These are phyloP conservation scores for Draba incana DNA, from an alignment of 345 rosid genomes.

Conservation along the genomic window DNA sequence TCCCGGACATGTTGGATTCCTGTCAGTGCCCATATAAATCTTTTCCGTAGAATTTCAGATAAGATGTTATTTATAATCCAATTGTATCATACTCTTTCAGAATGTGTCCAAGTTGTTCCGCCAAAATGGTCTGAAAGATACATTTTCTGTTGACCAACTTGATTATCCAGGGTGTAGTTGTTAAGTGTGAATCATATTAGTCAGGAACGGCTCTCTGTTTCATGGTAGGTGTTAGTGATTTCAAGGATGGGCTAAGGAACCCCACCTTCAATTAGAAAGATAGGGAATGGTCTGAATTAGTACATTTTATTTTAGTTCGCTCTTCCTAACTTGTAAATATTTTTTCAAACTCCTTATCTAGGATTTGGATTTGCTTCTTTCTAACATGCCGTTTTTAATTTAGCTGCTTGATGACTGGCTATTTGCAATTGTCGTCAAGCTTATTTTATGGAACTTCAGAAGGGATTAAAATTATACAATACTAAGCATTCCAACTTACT, in stretches of 20 bases:
- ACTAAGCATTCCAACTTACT: conserved; percentile 1
- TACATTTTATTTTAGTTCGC: too few species aligned
- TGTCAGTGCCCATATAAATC: not conserved
- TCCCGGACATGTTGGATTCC: not conserved
- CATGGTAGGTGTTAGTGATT: conserved; percentile 3
- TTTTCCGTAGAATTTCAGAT: conserved; percentile 4
- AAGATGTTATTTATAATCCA: not conserved
- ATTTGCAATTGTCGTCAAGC: not conserved
- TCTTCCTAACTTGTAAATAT: too few species aligned
- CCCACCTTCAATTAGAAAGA: too few species aligned
- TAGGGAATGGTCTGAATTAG: too few species aligned
- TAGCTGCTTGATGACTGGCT: not conserved
- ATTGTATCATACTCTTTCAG: not conserved
- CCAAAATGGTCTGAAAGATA: not conserved
- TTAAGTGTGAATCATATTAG: conserved; percentile 8
- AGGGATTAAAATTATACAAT: conserved; percentile 1
- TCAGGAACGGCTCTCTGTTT: conserved; percentile 2
- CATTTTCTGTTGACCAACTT: not conserved
- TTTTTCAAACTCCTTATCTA: too few species aligned
- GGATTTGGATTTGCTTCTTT: not conserved
- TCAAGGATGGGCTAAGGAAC: conserved; percentile 5
- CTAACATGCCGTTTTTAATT: not conserved
- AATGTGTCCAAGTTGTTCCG: not conserved
- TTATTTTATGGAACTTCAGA: conserved; percentile 5
- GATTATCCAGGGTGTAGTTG: not conserved